Evolutionary conservation across 495 filamentous ascomycete genomes (phyloP), one percentile per base, ranked within the genome.

Genomic region (Talaromyces proteolyticus): DNA sequence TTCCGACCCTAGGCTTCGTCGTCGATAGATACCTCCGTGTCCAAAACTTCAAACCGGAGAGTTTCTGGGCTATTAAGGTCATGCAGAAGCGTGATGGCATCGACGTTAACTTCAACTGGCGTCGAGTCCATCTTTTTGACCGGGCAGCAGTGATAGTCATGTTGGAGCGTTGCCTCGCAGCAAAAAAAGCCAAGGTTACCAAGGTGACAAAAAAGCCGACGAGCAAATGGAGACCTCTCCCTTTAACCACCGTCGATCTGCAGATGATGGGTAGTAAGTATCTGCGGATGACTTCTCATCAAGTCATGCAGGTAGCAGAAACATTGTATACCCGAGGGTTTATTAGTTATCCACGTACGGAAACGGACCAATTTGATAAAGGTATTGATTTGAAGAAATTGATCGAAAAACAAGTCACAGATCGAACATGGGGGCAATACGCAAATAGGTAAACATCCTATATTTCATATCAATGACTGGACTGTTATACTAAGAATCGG

Each of bases 191-290:
- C 19, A 85, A 79, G 58, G 88, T 98, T 34, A 82, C 69, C 14
- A 92, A 88, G 57, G 84, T 96, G 22, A 80, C 86, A 53, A 85
- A 87, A 60, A 96, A 95, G 64, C 89, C 90, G 1, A 95, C 91
- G 16, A 91, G 85, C 56, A 96, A 94, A 69, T 95, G 86, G 90
- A 87, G 89, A 57, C 93, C 93, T 2, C 62, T 98, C 25, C 93
- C 93, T 1, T 72, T 98, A 56, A 98, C 93, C 0, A 98, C 93
- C 0, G 89, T 98, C n/a, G 94, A 98, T 57, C 69, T 98, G n/a
- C 93, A 97, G 61, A 97, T 96, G 74, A 89, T 90, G 75, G 93
- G 94, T 17, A 93, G 84, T 54, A 74, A 79, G 44, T 94, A 91
- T 58, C 75, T 97, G 11, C 78, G 82, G 17, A 84, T 98, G 78